These are phyloP conservation scores for Piper betle DNA, from an alignment of 164 flowering plant genomes.

Conservation along the genomic window DNA sequence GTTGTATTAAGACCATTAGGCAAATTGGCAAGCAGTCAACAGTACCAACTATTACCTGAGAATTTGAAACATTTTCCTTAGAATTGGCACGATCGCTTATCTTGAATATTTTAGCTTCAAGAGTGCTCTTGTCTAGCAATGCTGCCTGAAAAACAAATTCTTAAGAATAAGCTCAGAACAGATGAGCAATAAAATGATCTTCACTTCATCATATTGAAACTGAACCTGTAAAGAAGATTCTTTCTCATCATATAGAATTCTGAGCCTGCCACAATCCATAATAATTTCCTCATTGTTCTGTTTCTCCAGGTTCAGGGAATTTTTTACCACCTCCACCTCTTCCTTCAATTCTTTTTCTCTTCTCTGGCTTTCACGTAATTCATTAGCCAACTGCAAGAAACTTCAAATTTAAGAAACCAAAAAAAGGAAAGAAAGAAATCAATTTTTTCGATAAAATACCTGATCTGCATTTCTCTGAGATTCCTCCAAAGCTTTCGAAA, in stretches of 20 bases:
- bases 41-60: conserved; percentile 27
- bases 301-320: conserved; percentile 40
- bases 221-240: conserved; percentile 59
- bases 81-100: conserved; percentile 20
- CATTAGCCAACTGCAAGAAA: conserved; percentile 45
- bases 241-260: conserved; percentile 45
- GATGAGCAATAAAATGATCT: not conserved
- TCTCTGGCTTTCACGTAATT: conserved; percentile 52
- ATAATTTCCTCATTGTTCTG: conserved; percentile 39
- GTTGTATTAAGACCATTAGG: not conserved
- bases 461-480: conserved; percentile 52
- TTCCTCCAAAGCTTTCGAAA: conserved; percentile 69
- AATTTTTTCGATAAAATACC: conserved; percentile 18
- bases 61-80: not conserved
- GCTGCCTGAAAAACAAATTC: conserved; percentile 29
- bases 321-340: conserved; percentile 54
- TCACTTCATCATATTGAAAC: not conserved
- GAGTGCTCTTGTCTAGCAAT: conserved; percentile 37
- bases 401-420: not conserved
- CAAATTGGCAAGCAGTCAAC: not conserved
- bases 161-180: not conserved
- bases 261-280: conserved; percentile 42
- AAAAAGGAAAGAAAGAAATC: not conserved
- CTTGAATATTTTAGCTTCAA: conserved; percentile 47
- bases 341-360: conserved; percentile 44